Evolutionary conservation across 2,329 filamentous ascomycete species (phyloP), one percentile per base, ranked within the genome.

Genomic region (Aspergillus nomiae): DNA sequence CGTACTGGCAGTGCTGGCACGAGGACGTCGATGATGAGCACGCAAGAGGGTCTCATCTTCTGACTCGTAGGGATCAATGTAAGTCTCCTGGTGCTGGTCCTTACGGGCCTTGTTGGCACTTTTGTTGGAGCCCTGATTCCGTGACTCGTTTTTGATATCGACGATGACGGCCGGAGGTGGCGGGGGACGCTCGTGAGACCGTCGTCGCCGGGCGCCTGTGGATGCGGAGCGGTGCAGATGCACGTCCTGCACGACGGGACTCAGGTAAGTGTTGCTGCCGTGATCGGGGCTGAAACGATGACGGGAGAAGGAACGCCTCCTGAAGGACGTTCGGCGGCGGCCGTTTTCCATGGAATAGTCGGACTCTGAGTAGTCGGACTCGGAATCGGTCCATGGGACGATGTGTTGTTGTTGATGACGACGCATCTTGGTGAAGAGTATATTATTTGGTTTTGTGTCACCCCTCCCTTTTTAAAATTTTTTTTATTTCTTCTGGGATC

Each of bases 221-320:
- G 77, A 80, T 7, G 71, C 69, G 3, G 77, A 78, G 5, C 77
- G 76, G 41, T 72, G 70, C 7, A 77, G 58, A 36, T 66, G 69
- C 10, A 67, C 63, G 19, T 67, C 60, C 26, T 70, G 63, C 21
- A 73, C 54, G 14, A 67, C 62, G 14, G 76, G 76, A 21, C 64
- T 69, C 19, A 76, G 63, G 54, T 69, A 72, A 60, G 65, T 54
- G 41, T 56, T 69, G 60, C 69, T 73, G 48, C 65, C 66, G 36
- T 62, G 54, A 10, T 72, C 69, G 12, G 71, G 72, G 26, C 59
- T 59, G 50, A 59, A 67, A 32, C 71, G 76, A 53, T 68, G 69
- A 36, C 76, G 76, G 28, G 77, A 78, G 46, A 70, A 55, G 28
- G 76, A 78, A 53, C 76, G 76, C 38, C 69, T 70, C 34, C 70